phyloP scores from a whole-genome alignment of 2,329 filamentous ascomycete species.

The Tolypocladium cylindrosporum region DNA sequence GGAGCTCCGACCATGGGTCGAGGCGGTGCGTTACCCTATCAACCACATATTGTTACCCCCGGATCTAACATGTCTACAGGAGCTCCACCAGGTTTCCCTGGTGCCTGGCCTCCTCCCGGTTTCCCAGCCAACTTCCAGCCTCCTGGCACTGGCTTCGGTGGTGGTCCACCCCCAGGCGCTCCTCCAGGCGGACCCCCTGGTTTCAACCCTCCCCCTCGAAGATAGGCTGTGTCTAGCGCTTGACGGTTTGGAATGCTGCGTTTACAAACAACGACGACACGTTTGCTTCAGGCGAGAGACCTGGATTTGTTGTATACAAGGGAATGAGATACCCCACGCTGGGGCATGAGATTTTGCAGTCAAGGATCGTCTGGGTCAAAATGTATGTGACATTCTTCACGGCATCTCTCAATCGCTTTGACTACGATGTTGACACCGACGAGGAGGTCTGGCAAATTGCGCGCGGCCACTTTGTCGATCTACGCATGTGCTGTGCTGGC shows the following conservation, averaged over 20 bases:
- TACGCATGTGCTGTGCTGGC: background rate
- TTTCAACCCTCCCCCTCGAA: constrained; percentile 63
- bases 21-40: constrained; percentile 36
- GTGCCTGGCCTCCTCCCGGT: constrained; percentile 14
- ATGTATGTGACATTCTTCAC: constrained; percentile 6
- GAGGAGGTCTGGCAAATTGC: background rate
- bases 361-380: constrained; percentile 1
- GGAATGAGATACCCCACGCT: background rate
- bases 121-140: constrained; percentile 3
- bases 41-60: constrained; percentile 1
- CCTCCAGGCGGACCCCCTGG: constrained; percentile 53
- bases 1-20: constrained; percentile 40
- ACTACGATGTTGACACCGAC: constrained; percentile 3
- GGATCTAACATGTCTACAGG: constrained; percentile 25
- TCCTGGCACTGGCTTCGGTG: constrained; percentile 6
- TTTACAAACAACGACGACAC: constrained; percentile 15
- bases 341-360: background rate
- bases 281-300: constrained; percentile 11
- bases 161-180: constrained; percentile 6
- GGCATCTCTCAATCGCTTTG: background rate
- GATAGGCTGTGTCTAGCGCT: constrained; percentile 29
- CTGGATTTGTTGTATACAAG: constrained; percentile 10
- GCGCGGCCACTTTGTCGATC: background rate
- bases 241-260: constrained; percentile 12
- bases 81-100: constrained; percentile 40